Base-by-base conservation (phyloP, 768 basidiomycete species). In the Trametes punicea region DNA sequence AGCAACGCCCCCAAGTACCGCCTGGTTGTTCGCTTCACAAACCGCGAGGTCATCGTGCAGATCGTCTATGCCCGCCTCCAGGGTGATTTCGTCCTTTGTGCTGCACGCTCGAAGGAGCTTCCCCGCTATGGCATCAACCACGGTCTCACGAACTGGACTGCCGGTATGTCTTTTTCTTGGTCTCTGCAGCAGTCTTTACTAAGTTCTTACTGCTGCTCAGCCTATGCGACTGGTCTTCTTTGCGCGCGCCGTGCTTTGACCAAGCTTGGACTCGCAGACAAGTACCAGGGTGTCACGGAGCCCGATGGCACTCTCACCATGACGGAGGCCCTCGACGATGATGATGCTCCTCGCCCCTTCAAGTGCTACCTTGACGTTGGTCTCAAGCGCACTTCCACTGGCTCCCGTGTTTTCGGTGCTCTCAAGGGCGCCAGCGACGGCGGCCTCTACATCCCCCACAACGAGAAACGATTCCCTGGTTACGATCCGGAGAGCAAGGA, bases 311-410 rank as follows among this genome's bases (percentile, higher is more conserved):
- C 87, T 25, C 72, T 96, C 65, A 74, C 77, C 49, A 61, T 93
- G 67, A 95, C 87, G n/a, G 91, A 98, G 75, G 74, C 83, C 47
- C 79, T 94, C 55, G 93, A 92, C 50, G 91, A 83, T 10, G 94
- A 98, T 55, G 93, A 94, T 67, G 92, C 91, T 46, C 95, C 96
- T 44, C 84, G 95, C 55, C 97, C 97, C n/a, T 99, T 99, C 86
- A 99, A 98, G 77, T 85, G 83, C 69, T 99, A 90, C 82, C 93
- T 99, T 67, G 97, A 98, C 71, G 96, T 97, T 72, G 97, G 97
- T 75, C 82, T 99, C 68, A 93, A 87, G 76, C 92, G 95, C 67
- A 99, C 97, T 40, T 95, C 96, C 51, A 98, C 97, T 46, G 97
- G 97, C 68, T 87, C 91, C 61, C 93, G 97, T 71, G 84, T 99